Conservation (phyloP, 208 protist genomes). For the Trypanosoma avium region DNA sequence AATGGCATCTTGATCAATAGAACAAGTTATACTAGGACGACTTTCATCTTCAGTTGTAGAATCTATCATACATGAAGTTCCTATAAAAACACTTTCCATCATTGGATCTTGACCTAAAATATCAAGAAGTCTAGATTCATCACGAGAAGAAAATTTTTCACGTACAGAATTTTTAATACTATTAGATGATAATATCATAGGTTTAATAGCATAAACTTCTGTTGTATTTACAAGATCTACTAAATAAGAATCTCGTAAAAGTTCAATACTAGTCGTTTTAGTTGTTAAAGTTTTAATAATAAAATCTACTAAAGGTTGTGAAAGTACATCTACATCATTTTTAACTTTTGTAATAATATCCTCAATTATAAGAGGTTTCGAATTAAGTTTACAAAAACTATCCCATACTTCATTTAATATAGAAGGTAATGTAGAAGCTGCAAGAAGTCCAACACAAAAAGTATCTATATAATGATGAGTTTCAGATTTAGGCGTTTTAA, state of each 20-base stretch:
- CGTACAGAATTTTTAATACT: slow-evolving; percentile 48
- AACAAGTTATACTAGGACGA: neutral
- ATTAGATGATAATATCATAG: slow-evolving; percentile 36
- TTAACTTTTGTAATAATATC: slow-evolving; percentile 33
- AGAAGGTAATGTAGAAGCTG: slow-evolving; percentile 50
- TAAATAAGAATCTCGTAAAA: slow-evolving; percentile 65
- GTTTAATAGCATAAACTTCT: slow-evolving; percentile 18
- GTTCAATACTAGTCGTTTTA: slow-evolving; percentile 28
- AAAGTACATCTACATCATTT: slow-evolving; percentile 18
- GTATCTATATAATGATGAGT: slow-evolving; percentile 49
- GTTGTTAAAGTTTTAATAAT: slow-evolving; percentile 45
- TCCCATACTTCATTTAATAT: slow-evolving; percentile 49
- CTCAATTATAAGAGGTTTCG: slow-evolving; percentile 24
- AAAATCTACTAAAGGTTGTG: slow-evolving; percentile 46
- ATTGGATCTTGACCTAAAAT: slow-evolving; percentile 58
- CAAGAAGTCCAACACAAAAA: slow-evolving; percentile 77
- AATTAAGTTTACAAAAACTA: slow-evolving; percentile 10
- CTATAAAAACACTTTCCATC: slow-evolving; percentile 23
- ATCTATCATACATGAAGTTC: neutral
- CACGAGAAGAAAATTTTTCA: slow-evolving; percentile 37
- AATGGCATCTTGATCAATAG: neutral
- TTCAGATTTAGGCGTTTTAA: slow-evolving; percentile 3
- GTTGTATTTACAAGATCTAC: slow-evolving; percentile 1
- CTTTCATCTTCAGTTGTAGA: slow-evolving; percentile 8
- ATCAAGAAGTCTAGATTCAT: slow-evolving; percentile 54